Conservation (phyloP, 2,329 filamentous ascomycete species). For the Fusarium sp. region DNA sequence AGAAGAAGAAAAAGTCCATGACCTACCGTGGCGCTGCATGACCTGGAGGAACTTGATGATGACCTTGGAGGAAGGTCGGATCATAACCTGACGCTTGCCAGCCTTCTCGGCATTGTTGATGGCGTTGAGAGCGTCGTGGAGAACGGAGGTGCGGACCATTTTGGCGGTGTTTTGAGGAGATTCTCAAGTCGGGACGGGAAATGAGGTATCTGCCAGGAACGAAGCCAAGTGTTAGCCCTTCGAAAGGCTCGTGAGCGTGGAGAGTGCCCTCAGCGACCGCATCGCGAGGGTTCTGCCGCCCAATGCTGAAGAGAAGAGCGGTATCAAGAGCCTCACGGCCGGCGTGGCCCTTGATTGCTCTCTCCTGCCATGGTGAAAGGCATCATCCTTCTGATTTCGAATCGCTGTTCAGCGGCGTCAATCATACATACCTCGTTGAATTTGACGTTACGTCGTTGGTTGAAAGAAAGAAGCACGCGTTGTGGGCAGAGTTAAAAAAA, state of each 20-base stretch:
- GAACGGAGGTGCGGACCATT: constrained; percentile 99
- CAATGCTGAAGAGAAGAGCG: constrained; percentile 69
- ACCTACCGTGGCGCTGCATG: constrained; percentile 99
- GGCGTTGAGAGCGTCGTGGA: constrained; percentile 98
- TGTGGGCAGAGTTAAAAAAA: constrained; percentile 31
- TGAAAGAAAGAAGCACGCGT: constrained; percentile 27
- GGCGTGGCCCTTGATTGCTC: constrained; percentile 62
- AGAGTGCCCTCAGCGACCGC: constrained; percentile 69
- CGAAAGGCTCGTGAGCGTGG: constrained; percentile 63
- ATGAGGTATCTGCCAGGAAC: constrained; percentile 69
- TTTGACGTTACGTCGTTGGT: constrained; percentile 41
- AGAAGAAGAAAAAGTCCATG: not conserved
- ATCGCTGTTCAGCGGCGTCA: constrained; percentile 43
- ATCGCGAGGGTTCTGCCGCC: constrained; percentile 74
- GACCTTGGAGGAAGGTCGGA: constrained; percentile 98
- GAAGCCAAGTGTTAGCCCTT: constrained; percentile 64
- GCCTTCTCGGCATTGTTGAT: constrained; percentile 99
- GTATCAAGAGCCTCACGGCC: constrained; percentile 58
- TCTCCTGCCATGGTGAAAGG: constrained; percentile 64
- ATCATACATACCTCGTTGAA: constrained; percentile 57
- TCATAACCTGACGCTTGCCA: constrained; percentile 98
- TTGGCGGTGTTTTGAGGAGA: constrained; percentile 75
- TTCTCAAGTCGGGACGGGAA: constrained; percentile 76
- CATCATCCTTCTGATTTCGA: constrained; percentile 51
- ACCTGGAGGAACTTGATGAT: constrained; percentile 99